Base-by-base conservation (phyloP, 2,329 filamentous ascomycete genomes). In the Neofusicoccum parvum region DNA sequence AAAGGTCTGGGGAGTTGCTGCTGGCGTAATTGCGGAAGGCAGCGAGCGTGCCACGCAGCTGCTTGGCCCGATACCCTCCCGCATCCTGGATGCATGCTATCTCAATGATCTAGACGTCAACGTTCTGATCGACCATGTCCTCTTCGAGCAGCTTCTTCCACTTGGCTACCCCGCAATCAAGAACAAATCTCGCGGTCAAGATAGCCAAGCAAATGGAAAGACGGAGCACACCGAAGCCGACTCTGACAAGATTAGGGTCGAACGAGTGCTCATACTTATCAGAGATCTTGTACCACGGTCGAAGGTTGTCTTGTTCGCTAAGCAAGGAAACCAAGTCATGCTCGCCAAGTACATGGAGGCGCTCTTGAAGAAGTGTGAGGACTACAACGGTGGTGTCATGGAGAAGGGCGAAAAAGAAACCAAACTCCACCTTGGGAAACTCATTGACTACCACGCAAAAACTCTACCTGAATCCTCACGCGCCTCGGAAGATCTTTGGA, bases 1-100 rank as follows among this genome's bases (percentile, higher is more conserved):
- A 11, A 92, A 89, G 68, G 88, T 98, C 34, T 99, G 95, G 95
- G 94, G 92, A n/a, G 94, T 96, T 17, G 94, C 92, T 12, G 88
- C 90, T 17, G 92, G 92, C 17, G 94, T 97, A 72, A 91, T 99
- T 71, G 88, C 92, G 27, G 87, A 90, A 62, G 92, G 92, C 14
- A 90, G 94, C 71, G 92, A 97, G 70, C 82, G 85, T 17, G 90
- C 96, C 20, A 86, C 85, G 12, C 82, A 87, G 10, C 86, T 94
- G n/a, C 82, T 99, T 12, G 90, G 89, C 6, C 89, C 89, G 27
- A 92, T 96, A 45, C 94, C 95, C 2, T 90, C 90, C 1, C 90
- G 88, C 68, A 92, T 99, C 50, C 88, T 97, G 68, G 92, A 93
- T 73, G 90, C 90, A 0, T 94, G 90, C 72, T 99, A 97, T 76